A percentile compares a stretch with the other conserved stretches of the same genome.
Conservation (phyloP, 805 yeast species). For the Pichia membranifaciens region DNA sequence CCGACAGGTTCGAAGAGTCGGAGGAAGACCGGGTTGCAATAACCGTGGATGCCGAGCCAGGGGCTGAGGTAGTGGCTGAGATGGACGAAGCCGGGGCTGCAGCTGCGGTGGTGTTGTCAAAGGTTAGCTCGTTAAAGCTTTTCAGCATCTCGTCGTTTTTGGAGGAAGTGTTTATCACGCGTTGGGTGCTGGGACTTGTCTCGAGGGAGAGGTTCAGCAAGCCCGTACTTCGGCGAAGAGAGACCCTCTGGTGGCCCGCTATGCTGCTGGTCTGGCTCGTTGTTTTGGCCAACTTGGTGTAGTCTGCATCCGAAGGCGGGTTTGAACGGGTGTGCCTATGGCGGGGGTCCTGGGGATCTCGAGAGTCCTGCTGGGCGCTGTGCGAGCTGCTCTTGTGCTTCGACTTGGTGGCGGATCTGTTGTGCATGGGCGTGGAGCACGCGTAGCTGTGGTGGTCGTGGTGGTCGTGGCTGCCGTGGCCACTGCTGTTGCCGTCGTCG, state of each 20-base stretch:
- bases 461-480: not conserved
- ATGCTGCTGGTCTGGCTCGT: not conserved
- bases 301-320: no score
- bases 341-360: no score
- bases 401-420: not conserved
- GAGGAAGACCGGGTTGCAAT: no score
- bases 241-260: constrained; percentile 21
- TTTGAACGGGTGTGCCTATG: no score
- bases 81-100: not conserved
- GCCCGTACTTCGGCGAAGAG: constrained; percentile 48
- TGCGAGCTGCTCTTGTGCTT: not conserved
- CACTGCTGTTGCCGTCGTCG: constrained; percentile 14
- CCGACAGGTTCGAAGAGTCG: not conserved
- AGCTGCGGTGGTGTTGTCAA: constrained; percentile 7
- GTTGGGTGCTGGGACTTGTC: constrained; percentile 26
- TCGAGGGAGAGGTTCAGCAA: constrained; percentile 44
- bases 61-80: no score
- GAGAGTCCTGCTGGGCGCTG: no score
- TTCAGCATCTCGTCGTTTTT: constrained; percentile 26
- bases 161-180: constrained; percentile 24
- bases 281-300: not conserved
- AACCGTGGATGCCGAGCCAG: no score
- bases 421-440: constrained; percentile 2
- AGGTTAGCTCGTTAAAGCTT: constrained; percentile 31
- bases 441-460: not conserved